A percentile compares a stretch with the other conserved stretches of the same genome.
Evolutionary conservation across 2,329 filamentous ascomycete species (phyloP).

Genomic region (Sporothrix pseudoabietina): DNA sequence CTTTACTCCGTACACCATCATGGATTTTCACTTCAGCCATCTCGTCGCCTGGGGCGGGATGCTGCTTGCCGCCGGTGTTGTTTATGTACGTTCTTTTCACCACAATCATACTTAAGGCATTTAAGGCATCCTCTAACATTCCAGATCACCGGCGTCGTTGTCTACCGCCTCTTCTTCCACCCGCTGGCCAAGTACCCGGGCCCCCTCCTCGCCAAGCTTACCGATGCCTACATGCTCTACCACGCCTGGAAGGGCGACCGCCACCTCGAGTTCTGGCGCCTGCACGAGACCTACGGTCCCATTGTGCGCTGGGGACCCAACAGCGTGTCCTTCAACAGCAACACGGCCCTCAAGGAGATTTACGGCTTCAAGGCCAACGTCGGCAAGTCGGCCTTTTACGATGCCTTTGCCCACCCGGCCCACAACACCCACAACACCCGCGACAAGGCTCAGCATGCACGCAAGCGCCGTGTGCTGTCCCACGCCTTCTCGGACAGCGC

Average conservation of each 20-base stretch:
- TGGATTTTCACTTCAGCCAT: constrained; percentile 41
- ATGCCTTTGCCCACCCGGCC: constrained; percentile 69
- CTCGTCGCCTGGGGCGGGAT: constrained; percentile 48
- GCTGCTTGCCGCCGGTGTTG: constrained; percentile 41
- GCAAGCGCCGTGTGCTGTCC: constrained; percentile 71
- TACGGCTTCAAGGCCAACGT: constrained; percentile 66
- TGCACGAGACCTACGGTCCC: constrained; percentile 72
- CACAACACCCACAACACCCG: constrained; percentile 74
- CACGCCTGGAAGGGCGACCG: constrained; percentile 74
- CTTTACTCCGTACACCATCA: constrained; percentile 2
- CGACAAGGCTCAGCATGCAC: constrained; percentile 67
- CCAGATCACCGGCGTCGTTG: constrained; percentile 40
- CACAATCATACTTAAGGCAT: neutral
- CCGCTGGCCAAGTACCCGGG: constrained; percentile 67
- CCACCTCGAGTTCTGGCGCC: constrained; percentile 70
- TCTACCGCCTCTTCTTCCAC: constrained; percentile 65
- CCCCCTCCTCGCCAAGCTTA: constrained; percentile 63
- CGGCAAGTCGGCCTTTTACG: constrained; percentile 71
- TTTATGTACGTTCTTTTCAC: constrained; percentile 46
- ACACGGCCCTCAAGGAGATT: constrained; percentile 66
- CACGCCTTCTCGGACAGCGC: constrained; percentile 70
- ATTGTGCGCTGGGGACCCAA: constrained; percentile 79
- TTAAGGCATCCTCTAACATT: neutral
- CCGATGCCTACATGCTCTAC: constrained; percentile 68
- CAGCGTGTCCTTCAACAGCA: constrained; percentile 74